Percentiles rank a stretch among this genome's conserved stretches.
phyloP scores from a whole-genome alignment of 169 alveolate genomes.

The Eimeria acervulina region DNA sequence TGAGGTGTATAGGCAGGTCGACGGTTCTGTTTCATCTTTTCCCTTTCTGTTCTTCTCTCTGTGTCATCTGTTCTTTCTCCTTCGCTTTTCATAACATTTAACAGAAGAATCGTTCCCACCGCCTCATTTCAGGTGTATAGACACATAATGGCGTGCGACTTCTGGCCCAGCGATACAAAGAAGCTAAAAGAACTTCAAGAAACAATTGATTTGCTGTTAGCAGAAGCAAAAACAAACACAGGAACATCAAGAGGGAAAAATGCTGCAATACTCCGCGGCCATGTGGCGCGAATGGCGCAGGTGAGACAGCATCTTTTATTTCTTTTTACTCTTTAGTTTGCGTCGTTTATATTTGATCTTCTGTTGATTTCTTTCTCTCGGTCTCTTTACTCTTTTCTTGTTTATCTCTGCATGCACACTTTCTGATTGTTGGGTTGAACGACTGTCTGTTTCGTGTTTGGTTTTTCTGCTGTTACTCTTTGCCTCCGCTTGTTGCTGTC shows the following conservation, averaged over 20 bases:
- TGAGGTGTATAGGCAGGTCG: too few species aligned
- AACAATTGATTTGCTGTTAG: background rate
- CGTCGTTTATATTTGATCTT: background rate
- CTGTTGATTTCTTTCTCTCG: background rate
- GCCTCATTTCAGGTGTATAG: background rate
- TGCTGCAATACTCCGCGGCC: background rate
- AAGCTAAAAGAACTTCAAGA: background rate
- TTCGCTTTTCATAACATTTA: too few species aligned
- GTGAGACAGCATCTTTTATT: background rate
- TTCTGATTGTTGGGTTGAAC: too few species aligned
- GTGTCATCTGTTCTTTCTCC: too few species aligned
- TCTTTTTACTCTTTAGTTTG: background rate
- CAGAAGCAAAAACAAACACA: background rate
- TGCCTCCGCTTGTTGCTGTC: too few species aligned
- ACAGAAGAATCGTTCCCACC: too few species aligned
- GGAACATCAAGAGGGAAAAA: background rate
- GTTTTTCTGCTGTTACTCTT: too few species aligned
- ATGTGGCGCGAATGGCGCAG: background rate
- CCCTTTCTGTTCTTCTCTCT: too few species aligned
- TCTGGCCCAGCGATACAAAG: background rate
- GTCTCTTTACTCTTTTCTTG: background rate
- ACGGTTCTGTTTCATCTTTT: too few species aligned
- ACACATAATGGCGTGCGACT: slow-evolving; percentile 13
- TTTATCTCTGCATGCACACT: background rate
- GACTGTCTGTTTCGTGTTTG: too few species aligned